Base-by-base conservation (phyloP, 768 basidiomycete species). In the Phlebiopsis flavidoalba region DNA sequence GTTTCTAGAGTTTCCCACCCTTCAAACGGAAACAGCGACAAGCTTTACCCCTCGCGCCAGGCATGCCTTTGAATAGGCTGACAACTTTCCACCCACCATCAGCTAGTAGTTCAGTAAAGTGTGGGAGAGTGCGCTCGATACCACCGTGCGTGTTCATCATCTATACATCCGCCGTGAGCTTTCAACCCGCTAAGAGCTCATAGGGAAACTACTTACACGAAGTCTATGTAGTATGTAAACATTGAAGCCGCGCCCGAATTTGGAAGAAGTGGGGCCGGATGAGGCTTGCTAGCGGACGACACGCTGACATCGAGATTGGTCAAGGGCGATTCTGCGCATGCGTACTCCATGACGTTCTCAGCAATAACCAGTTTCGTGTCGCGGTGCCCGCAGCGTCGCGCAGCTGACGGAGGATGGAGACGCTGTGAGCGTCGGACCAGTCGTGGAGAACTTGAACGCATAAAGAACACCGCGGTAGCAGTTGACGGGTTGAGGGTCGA, bases 21-120 rank as follows among this genome's bases (percentile, higher is more conserved):
- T 17, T 15, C 15, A 33, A 36, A n/a, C n/a, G 3, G 54, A 37
- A 14, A 55, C 54, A 10, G 54, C 54, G n/a, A 55, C 37, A 37
- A 55, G 36, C 54, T 55, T 55, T 14, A n/a, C 37, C 36, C 3
- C 54, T 36, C 17, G n/a, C 54, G 36, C 54, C 54, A 15, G 54
- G 54, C 40, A 36, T 19, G 36, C 54, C 54, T 26, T 70, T 65
- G 19, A 37, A 55, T 21, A 45, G 37, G 19, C 54, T 40, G 21
- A 55, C 36, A n/a, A 71, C 62, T 61, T 70, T 73, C 74, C 74
- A 75, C 1, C 73, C 73, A 19, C 67, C 36, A 5, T 62, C 61
- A 12, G 55, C 36, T 3, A 65, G 63, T 3, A 75, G 65, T n/a
- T 64, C 63, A 5, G 64, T n/a, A 45, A 70, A 70, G 19, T 70